A percentile compares a stretch with the other conserved stretches of the same genome.
These are phyloP conservation scores for Phaffia rhodozyma DNA, from an alignment of 1,284 basidiomycete species.

Conservation along the genomic window DNA sequence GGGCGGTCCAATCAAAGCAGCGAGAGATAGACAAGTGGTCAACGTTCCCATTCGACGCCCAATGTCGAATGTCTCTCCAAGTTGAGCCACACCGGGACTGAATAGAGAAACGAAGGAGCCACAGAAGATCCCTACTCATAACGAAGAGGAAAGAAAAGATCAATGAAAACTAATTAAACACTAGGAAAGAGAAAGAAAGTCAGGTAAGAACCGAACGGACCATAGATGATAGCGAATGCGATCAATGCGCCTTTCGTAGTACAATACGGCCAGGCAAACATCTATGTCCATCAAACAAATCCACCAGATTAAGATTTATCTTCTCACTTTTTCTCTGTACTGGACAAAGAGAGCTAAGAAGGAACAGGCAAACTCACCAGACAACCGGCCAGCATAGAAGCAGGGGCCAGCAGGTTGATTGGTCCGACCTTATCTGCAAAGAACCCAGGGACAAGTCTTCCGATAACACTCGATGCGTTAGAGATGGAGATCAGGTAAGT, in stretches of 20 bases:
- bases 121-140: conserved; percentile 17
- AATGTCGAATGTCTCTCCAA: conserved; percentile 23
- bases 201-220: background rate
- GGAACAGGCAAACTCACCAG: conserved; percentile 17
- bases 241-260: conserved; percentile 18
- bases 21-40: conserved; percentile 15
- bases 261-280: conserved; percentile 24
- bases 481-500: conserved; percentile 15
- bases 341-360: background rate
- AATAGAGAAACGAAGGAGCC: conserved; percentile 24
- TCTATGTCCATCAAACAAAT: conserved; percentile 3
- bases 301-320: background rate
- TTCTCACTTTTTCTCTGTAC: background rate
- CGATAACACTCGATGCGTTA: conserved; percentile 22
- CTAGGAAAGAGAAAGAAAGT: background rate
- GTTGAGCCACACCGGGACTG: conserved; percentile 22
- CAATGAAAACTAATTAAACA: too few species aligned
- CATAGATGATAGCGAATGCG: conserved; percentile 21
- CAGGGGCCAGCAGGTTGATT: conserved; percentile 27
- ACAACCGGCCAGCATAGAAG: conserved; percentile 21
- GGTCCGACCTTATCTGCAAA: conserved; percentile 24
- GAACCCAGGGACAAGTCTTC: conserved; percentile 27
- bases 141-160: background rate
- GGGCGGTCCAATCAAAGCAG: conserved; percentile 14
- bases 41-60: conserved; percentile 24